Evolutionary conservation across 768 basidiomycete genomes (phyloP).

Genomic region (Mycena pura): DNA sequence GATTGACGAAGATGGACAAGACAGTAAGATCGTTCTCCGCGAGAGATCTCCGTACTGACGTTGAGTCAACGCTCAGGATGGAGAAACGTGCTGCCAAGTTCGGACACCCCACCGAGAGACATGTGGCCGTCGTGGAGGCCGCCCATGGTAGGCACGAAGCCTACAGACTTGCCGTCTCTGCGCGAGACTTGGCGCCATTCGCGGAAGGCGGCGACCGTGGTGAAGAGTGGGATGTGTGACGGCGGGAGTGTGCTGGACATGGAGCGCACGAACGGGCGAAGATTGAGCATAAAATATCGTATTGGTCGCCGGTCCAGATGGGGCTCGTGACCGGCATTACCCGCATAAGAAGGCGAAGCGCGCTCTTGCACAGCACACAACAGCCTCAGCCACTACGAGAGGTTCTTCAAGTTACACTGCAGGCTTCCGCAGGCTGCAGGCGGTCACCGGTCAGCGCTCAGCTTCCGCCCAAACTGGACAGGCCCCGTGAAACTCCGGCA

Average conservation of each 20-base stretch:
- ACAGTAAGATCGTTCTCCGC: conserved; percentile 84
- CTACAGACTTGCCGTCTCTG: conserved; percentile 69
- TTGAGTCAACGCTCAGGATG: conserved; percentile 1
- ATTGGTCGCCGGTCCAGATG: too few species aligned
- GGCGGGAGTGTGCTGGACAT: conserved; percentile 34
- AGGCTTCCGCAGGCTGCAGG: too few species aligned
- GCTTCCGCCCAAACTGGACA: too few species aligned
- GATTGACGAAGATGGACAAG: conserved; percentile 97
- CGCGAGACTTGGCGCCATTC: conserved; percentile 77
- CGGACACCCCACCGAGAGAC: conserved; percentile 71
- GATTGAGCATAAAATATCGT: neutral
- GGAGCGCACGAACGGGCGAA: conserved; percentile 15
- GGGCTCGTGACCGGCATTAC: too few species aligned
- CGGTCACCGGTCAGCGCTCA: too few species aligned
- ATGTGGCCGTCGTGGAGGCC: conserved; percentile 95
- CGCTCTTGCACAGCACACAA: too few species aligned
- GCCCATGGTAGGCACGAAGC: conserved; percentile 98
- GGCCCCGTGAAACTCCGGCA: too few species aligned
- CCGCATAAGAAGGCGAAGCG: too few species aligned
- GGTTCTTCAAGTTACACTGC: too few species aligned
- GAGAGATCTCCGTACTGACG: conserved; percentile 77
- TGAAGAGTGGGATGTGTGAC: conserved; percentile 56
- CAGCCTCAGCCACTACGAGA: too few species aligned
- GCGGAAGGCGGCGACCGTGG: conserved; percentile 65
- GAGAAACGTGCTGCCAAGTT: neutral